A percentile compares a stretch with the other conserved stretches of the same genome.
phyloP scores from a whole-genome alignment of 78 protist genomes.

The Dictyostelium discoideum region DNA sequence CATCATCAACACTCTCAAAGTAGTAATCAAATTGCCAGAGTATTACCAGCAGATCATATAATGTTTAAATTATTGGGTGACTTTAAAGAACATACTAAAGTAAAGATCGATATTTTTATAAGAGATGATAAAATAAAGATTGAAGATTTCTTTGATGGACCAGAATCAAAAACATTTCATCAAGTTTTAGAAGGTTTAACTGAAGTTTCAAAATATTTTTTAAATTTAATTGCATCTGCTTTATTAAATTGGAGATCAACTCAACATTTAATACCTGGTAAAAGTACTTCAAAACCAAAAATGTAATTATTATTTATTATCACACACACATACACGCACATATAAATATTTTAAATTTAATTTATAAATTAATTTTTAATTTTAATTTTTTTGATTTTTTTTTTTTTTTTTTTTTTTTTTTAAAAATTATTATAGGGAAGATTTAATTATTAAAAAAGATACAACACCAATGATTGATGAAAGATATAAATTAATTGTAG shows the following conservation, averaged over 20 bases:
- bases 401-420: background rate
- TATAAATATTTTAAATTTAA: too few species aligned
- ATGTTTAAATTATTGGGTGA: slow-evolving; percentile 71
- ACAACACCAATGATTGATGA: slow-evolving; percentile 67
- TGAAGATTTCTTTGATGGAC: slow-evolving; percentile 76
- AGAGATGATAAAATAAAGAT: slow-evolving; percentile 74
- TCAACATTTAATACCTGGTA: slow-evolving; percentile 64
- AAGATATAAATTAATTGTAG: slow-evolving; percentile 73
- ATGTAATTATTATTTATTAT: background rate
- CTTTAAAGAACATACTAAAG: slow-evolving; percentile 75
- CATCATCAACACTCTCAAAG: background rate
- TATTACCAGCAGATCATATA: slow-evolving; percentile 69
- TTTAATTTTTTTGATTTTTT: too few species aligned
- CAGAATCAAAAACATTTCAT: slow-evolving; percentile 73
- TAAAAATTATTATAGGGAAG: slow-evolving; percentile 32
- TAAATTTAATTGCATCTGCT: slow-evolving; percentile 53
- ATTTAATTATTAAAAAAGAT: slow-evolving; percentile 42
- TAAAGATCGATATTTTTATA: slow-evolving; percentile 62
- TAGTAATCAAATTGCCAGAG: background rate
- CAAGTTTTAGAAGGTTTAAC: slow-evolving; percentile 65
- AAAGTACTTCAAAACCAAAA: slow-evolving; percentile 65
- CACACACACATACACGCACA: too few species aligned
- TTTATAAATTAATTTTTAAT: background rate
- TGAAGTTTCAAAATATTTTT: slow-evolving; percentile 64
- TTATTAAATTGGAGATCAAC: slow-evolving; percentile 73